A percentile compares a stretch with the other conserved stretches of the same genome.
Evolutionary conservation across 768 basidiomycete genomes (phyloP).

Genomic region (Phlebiopsis flavidoalba): DNA sequence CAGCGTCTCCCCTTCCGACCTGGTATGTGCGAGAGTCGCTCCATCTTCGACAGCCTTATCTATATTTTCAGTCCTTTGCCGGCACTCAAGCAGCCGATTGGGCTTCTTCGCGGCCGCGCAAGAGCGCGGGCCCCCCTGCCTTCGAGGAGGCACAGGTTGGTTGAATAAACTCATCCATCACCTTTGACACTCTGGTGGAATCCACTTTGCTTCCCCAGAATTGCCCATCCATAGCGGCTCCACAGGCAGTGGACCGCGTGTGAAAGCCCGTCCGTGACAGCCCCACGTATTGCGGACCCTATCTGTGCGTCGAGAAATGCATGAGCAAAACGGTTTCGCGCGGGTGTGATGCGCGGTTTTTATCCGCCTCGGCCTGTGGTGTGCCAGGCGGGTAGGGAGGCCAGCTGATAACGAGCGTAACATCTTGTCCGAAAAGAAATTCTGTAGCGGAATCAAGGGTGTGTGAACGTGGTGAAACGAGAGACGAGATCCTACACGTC

Average conservation of each 20-base stretch:
- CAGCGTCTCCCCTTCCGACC: no score
- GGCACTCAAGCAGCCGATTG: not conserved
- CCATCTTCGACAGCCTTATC: slow-evolving; percentile 14
- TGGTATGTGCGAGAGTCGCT: slow-evolving; percentile 24
- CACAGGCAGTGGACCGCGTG: slow-evolving; percentile 40
- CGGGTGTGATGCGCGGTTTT: slow-evolving; percentile 1
- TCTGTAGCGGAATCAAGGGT: slow-evolving; percentile 55
- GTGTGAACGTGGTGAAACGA: no score
- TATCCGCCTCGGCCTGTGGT: slow-evolving; percentile 9
- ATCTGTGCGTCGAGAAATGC: slow-evolving; percentile 49
- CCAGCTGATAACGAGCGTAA: slow-evolving; percentile 41
- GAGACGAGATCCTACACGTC: slow-evolving; percentile 41
- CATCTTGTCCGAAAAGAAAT: slow-evolving; percentile 49
- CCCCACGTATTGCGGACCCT: slow-evolving; percentile 34
- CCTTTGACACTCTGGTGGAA: slow-evolving; percentile 38
- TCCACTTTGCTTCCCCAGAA: slow-evolving; percentile 44
- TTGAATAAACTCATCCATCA: slow-evolving; percentile 47
- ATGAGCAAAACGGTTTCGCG: slow-evolving; percentile 35
- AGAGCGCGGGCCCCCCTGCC: slow-evolving; percentile 42
- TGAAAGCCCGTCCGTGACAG: no score
- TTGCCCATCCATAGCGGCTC: slow-evolving; percentile 50
- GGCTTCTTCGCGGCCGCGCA: slow-evolving; percentile 32
- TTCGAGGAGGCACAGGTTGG: slow-evolving; percentile 52
- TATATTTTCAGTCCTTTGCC: slow-evolving; percentile 19
- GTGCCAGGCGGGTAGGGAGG: slow-evolving; percentile 42